Percentiles rank a stretch among this genome's conserved stretches.
Evolutionary conservation across 148 eudicot genomes (phyloP).

Genomic region (Gaultheria prostrata): DNA sequence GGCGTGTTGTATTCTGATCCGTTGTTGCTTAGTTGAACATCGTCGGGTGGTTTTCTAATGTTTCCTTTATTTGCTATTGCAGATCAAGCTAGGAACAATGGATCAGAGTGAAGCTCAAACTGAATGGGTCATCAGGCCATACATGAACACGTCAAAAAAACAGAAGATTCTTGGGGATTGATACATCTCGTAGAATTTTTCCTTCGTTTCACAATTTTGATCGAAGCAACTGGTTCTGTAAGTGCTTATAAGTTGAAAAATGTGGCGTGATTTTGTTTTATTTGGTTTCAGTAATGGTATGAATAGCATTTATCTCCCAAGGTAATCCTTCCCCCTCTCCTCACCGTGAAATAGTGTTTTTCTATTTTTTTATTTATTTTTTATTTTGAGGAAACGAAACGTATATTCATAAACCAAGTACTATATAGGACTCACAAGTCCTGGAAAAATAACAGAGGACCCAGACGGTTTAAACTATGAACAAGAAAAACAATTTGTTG

Average conservation of each 20-base stretch:
- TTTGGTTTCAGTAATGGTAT: not conserved
- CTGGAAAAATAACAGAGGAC: too few species aligned
- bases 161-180: slow-evolving; percentile 68
- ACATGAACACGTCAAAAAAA: slow-evolving; percentile 87
- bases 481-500: too few species aligned
- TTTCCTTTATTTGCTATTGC: slow-evolving; percentile 21
- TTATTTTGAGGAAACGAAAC: too few species aligned
- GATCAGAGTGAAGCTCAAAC: slow-evolving; percentile 83
- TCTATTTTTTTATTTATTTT: too few species aligned
- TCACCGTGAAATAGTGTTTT: not conserved
- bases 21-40: not conserved
- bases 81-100: slow-evolving; percentile 88
- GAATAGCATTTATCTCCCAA: not conserved
- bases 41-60: not conserved
- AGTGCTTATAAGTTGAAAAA: not conserved
- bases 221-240: not conserved
- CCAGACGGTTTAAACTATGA: too few species aligned
- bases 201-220: not conserved
- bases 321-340: not conserved
- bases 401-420: too few species aligned
- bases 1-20: not conserved
- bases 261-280: not conserved
- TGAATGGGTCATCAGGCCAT: slow-evolving; percentile 81
- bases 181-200: not conserved
- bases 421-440: too few species aligned